Conservation (phyloP, 805 yeast genomes). For the Saccharomycopsis amapae region DNA sequence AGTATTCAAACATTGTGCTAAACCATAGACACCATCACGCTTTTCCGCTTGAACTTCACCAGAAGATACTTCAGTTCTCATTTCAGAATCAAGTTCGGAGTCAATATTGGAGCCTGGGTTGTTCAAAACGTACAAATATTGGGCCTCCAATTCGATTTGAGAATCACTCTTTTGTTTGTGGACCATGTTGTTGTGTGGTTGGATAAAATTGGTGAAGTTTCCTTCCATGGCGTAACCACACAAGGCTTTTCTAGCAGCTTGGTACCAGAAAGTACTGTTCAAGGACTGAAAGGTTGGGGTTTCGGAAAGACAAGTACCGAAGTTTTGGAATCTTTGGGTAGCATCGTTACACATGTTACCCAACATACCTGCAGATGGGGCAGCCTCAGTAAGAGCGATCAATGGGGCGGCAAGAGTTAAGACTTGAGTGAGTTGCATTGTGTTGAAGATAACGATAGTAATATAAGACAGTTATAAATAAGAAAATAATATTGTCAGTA, state of each 20-base stretch:
- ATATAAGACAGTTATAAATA: no score
- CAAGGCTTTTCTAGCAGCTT: conserved; percentile 19
- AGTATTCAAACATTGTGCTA: conserved; percentile 16
- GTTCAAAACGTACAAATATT: conserved; percentile 11
- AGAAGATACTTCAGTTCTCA: not conserved
- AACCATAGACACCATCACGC: conserved; percentile 2
- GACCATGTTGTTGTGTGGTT: not conserved
- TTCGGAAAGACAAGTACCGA: conserved; percentile 18
- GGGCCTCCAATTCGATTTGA: conserved; percentile 13
- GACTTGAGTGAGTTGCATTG: no score
- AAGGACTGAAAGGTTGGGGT: conserved; percentile 14
- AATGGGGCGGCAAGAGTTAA: conserved; percentile 4
- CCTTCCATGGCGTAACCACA: conserved; percentile 19
- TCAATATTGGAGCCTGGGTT: not conserved
- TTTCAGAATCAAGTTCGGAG: not conserved
- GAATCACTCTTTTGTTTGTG: conserved; percentile 2
- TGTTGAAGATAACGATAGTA: no score
- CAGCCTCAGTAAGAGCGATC: conserved; percentile 11
- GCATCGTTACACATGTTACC: conserved; percentile 16
- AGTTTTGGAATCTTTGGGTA: conserved; percentile 14
- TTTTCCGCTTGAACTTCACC: not conserved
- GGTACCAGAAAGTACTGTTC: conserved; percentile 21
- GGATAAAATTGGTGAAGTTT: not conserved
- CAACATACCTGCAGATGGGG: conserved; percentile 4
- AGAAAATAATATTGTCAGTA: no score